A percentile compares a stretch with the other conserved stretches of the same genome.
Evolutionary conservation across 805 yeast species (phyloP).

Genomic region (Ogataea trehalophila): DNA sequence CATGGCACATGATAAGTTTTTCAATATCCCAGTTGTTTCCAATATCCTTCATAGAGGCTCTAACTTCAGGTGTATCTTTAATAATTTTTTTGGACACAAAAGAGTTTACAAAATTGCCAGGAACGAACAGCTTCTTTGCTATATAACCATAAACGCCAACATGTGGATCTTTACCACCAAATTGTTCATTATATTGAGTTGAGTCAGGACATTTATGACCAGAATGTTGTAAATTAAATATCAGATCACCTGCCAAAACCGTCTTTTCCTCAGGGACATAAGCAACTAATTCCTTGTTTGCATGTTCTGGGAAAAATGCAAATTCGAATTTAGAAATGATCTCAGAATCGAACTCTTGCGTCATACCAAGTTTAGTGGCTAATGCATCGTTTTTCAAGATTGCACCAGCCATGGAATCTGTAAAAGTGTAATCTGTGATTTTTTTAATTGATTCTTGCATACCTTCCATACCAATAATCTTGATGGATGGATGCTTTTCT

Average conservation of each 20-base stretch:
- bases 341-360: slow-evolving; percentile 13
- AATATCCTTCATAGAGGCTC: slow-evolving; percentile 23
- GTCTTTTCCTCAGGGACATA: slow-evolving; percentile 44
- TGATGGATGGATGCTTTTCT: slow-evolving; percentile 42
- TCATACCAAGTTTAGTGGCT: slow-evolving; percentile 32
- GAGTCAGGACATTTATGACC: slow-evolving; percentile 36
- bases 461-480: slow-evolving; percentile 51
- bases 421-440: slow-evolving; percentile 38
- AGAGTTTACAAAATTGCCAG: slow-evolving; percentile 8
- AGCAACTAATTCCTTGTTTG: slow-evolving; percentile 54
- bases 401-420: slow-evolving; percentile 32
- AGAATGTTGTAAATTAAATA: slow-evolving; percentile 50
- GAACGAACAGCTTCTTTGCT: slow-evolving; percentile 13
- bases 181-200: slow-evolving; percentile 40
- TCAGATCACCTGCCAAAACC: slow-evolving; percentile 54
- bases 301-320: slow-evolving; percentile 50
- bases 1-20: slow-evolving; percentile 55
- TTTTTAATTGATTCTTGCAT: slow-evolving; percentile 31
- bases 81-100: slow-evolving; percentile 3
- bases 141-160: slow-evolving; percentile 32
- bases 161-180: slow-evolving; percentile 36
- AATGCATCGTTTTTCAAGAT: slow-evolving; percentile 27
- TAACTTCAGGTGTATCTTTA: slow-evolving; percentile 7
- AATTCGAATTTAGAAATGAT: slow-evolving; percentile 43
- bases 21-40: slow-evolving; percentile 41